These are phyloP conservation scores for Suhomyces faveliae DNA, from an alignment of 805 yeast species.

Conservation along the genomic window DNA sequence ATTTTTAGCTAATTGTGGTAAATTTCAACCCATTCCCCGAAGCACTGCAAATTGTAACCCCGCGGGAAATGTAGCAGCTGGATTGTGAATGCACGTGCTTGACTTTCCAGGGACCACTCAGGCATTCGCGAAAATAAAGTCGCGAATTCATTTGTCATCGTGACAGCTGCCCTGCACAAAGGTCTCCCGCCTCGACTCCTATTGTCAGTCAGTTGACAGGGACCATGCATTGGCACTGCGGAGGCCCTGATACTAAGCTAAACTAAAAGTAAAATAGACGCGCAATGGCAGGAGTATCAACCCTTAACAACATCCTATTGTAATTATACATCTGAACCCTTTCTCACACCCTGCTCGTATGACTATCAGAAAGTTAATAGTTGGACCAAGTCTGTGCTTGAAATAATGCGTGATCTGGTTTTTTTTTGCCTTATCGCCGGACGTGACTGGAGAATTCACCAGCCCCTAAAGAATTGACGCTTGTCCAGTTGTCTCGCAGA, in stretches of 20 bases:
- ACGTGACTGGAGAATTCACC: background rate
- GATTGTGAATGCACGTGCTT: background rate
- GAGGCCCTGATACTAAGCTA: background rate
- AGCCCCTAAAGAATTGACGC: background rate
- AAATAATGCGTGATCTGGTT: background rate
- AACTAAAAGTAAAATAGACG: background rate
- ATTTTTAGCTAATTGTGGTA: background rate
- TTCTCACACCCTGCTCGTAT: background rate
- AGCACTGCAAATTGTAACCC: background rate
- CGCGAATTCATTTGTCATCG: background rate
- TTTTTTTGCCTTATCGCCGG: background rate
- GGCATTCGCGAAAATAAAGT: background rate
- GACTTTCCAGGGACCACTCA: background rate
- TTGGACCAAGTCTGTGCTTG: background rate
- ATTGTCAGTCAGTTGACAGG: background rate
- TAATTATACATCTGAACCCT: background rate
- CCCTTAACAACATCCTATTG: background rate
- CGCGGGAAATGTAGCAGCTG: background rate
- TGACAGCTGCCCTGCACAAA: background rate
- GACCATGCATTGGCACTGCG: background rate
- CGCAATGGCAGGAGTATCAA: background rate
- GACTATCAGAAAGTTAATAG: background rate
- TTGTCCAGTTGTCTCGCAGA: background rate
- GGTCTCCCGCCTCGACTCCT: background rate
- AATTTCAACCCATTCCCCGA: background rate